These are phyloP conservation scores for Mycosphaerella arachidis DNA, from an alignment of 2,329 filamentous ascomycete genomes.

Conservation along the genomic window DNA sequence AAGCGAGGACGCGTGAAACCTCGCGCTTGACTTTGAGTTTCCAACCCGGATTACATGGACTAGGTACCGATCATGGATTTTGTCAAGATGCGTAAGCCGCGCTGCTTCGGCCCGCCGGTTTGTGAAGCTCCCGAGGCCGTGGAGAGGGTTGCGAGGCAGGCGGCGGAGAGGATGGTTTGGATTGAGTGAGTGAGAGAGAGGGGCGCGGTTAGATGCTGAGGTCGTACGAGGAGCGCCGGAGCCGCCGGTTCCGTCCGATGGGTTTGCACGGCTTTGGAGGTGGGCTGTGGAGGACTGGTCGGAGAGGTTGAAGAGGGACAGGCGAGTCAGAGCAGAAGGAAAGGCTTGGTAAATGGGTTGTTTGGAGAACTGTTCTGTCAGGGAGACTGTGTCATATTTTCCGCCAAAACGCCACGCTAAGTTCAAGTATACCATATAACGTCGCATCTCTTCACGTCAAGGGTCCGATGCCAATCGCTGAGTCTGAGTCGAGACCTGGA, in stretches of 20 bases:
- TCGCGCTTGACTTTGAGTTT: too few relatives aligned
- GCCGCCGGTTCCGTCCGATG: neutral
- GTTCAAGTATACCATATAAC: neutral
- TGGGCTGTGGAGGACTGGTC: neutral
- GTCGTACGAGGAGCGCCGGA: too few relatives aligned
- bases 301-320: neutral
- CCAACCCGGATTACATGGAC: too few relatives aligned
- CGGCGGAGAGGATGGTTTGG: too few relatives aligned
- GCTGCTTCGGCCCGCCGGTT: too few relatives aligned
- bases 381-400: neutral
- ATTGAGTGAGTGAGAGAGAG: too few relatives aligned
- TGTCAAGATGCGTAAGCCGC: too few relatives aligned
- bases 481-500: neutral
- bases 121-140: too few relatives aligned
- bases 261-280: neutral
- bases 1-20: too few relatives aligned
- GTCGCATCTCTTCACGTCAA: neutral
- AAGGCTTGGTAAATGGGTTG: neutral
- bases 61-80: too few relatives aligned
- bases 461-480: neutral
- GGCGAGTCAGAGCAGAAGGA: neutral
- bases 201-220: too few relatives aligned
- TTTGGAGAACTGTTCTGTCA: neutral
- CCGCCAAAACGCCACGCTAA: neutral
- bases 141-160: too few relatives aligned